Evolutionary conservation across 2,329 filamentous ascomycete species (phyloP), one percentile per base, ranked within the genome.

Genomic region (Arthrobotrys musiformis): DNA sequence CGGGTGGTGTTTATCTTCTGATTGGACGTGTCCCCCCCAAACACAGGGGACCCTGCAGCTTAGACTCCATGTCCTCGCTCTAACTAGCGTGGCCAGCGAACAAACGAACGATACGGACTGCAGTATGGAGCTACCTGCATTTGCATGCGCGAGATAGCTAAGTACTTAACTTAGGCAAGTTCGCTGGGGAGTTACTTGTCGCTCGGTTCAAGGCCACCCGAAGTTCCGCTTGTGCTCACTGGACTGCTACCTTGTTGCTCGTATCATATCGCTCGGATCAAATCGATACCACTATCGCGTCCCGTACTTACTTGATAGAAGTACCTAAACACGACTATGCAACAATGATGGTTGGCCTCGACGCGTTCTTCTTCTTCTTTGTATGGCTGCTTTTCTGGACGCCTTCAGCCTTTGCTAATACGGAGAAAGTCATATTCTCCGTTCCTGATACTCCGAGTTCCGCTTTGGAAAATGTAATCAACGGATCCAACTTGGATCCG

Each of bases 371-470:
- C 22, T 19, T 54, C 44, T 22, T 37, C 24, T 26, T 72, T 61
- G 61, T 70, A 54, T 62, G 35, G 58, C 19, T 30, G 19, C 79
- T 46, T 33, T 79, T 79, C 26, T 80, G 48, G 30, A 81, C 48
- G 56, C 79, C 61, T 42, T 26, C 40, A 44, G 78, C 52, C 48
- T 33, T 78, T 26, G 93, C 91, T 83, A 98, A 99, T 83, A 91
- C 92, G 68, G 95, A 98, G 83, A 99, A 99, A 85, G 87, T 89
- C 80, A 93, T 98, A 81, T 98, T 99, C 85, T 86, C 91, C 37
- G 93, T 89, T 22, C 93, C 94, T 9, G 82, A 77, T 22, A 5
- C 40, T 42, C 35, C 76, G 22, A 17, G 50, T 11, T 67, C 62
- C 44, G 72, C 67, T 17, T n/a, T 58, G 33, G 50, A 69, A 13